These are phyloP conservation scores for Miscanthus lutarioriparius DNA, from an alignment of 176 grass and related monocot genomes.

Conservation along the genomic window DNA sequence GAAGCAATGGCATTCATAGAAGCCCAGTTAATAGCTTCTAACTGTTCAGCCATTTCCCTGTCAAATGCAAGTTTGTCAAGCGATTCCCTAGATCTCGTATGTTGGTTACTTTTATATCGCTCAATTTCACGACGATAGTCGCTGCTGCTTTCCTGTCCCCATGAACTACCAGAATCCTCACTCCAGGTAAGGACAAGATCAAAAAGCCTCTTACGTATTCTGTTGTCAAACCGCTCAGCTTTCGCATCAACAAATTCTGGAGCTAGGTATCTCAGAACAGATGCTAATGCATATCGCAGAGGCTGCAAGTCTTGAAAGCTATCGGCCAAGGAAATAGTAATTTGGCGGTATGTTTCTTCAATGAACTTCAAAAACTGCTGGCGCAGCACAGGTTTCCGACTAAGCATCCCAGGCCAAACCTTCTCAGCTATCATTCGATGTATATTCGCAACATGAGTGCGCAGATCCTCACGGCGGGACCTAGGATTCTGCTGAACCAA, in stretches of 20 bases:
- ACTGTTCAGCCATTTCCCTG: conserved; percentile 86
- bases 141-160: conserved; percentile 64
- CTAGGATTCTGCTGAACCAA: conserved; percentile 76
- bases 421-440: conserved; percentile 94
- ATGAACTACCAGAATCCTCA: conserved; percentile 80
- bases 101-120: conserved; percentile 78
- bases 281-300: conserved; percentile 88
- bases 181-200: conserved; percentile 88
- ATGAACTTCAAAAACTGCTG: conserved; percentile 83
- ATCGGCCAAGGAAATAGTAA: conserved; percentile 53
- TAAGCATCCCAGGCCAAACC: conserved; percentile 92
- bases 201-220: conserved; percentile 80
- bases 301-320: conserved; percentile 87
- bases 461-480: conserved; percentile 85
- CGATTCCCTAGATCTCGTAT: conserved; percentile 92
- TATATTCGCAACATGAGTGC: conserved; percentile 87
- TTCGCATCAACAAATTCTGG: conserved; percentile 93
- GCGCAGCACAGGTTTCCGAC: conserved; percentile 71
- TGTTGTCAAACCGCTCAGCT: conserved; percentile 82
- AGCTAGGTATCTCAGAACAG: conserved; percentile 81
- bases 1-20: conserved; percentile 94
- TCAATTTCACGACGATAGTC: conserved; percentile 91
- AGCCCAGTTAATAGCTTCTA: conserved; percentile 92
- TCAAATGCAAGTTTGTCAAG: conserved; percentile 95
- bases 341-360: conserved; percentile 86